A percentile compares a stretch with the other conserved stretches of the same genome.
These are phyloP conservation scores for Seminavis robusta DNA, from an alignment of 108 stramenopile species.

Conservation along the genomic window DNA sequence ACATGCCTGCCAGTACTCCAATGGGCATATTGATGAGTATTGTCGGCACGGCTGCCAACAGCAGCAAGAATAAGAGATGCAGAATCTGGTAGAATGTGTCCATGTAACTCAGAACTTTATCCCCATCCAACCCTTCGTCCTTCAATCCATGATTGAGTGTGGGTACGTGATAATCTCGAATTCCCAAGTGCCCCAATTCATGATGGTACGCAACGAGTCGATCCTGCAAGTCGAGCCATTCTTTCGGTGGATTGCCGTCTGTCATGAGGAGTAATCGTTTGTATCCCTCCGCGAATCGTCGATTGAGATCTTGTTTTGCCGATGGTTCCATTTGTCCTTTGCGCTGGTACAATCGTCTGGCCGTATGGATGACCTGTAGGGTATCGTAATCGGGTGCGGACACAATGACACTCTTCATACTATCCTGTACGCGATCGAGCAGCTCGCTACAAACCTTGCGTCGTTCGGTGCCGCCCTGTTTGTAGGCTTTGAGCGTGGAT, in stretches of 20 bases:
- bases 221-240: slow-evolving; percentile 76
- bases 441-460: slow-evolving; percentile 83
- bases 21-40: slow-evolving; percentile 91
- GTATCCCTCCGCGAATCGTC: slow-evolving; percentile 94
- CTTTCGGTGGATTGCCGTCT: slow-evolving; percentile 70
- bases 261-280: slow-evolving; percentile 65
- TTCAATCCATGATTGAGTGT: slow-evolving; percentile 29
- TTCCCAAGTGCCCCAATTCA: slow-evolving; percentile 80
- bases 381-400: slow-evolving; percentile 94
- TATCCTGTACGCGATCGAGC: slow-evolving; percentile 78
- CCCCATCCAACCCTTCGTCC: slow-evolving; percentile 41
- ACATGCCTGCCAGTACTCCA: slow-evolving; percentile 83
- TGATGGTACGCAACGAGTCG: slow-evolving; percentile 80
- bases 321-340: slow-evolving; percentile 22
- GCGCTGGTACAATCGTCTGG: slow-evolving; percentile 82
- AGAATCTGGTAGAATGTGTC: slow-evolving; percentile 78
- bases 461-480: slow-evolving; percentile 62
- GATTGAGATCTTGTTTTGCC: slow-evolving; percentile 90
- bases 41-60: slow-evolving; percentile 83
- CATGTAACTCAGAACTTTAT: slow-evolving; percentile 65
- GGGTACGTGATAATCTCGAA: slow-evolving; percentile 91
- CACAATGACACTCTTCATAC: slow-evolving; percentile 93
- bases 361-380: slow-evolving; percentile 90
- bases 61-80: slow-evolving; percentile 75
- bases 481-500: slow-evolving; percentile 53